These are phyloP conservation scores for Globisporangium sylvaticum DNA, from an alignment of 352 stramenopile species.

Conservation along the genomic window DNA sequence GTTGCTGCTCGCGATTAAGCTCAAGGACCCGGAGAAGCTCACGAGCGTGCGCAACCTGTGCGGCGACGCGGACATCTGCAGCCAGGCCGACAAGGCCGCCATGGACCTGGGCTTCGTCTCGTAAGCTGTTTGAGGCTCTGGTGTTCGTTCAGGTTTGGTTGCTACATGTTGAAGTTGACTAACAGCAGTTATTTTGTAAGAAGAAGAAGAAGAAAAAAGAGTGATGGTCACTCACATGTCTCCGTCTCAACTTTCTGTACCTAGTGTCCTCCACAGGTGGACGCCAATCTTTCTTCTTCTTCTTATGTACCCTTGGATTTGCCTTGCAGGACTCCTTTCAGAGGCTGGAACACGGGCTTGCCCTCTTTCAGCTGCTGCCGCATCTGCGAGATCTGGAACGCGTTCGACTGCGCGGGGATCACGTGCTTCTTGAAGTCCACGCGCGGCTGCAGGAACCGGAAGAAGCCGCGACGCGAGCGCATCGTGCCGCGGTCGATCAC, in stretches of 20 bases:
- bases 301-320: slow-evolving; percentile 4
- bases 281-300: background rate
- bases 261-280: background rate
- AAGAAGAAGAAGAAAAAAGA: background rate
- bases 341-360: background rate
- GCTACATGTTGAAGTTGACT: background rate
- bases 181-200: background rate
- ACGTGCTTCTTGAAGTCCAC: slow-evolving; percentile 22
- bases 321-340: background rate
- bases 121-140: slow-evolving; percentile 15
- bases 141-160: slow-evolving; percentile 8
- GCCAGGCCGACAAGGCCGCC: slow-evolving; percentile 74
- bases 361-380: slow-evolving; percentile 6
- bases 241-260: background rate
- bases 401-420: slow-evolving; percentile 12
- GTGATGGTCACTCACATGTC: background rate
- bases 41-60: slow-evolving; percentile 80
- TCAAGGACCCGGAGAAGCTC: slow-evolving; percentile 85
- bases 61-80: slow-evolving; percentile 67
- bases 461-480: slow-evolving; percentile 37
- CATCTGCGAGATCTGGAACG: slow-evolving; percentile 10
- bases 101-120: slow-evolving; percentile 81
- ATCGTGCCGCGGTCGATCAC: slow-evolving; percentile 44
- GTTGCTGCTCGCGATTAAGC: slow-evolving; percentile 77
- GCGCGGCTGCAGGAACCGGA: slow-evolving; percentile 25